A percentile compares a stretch with the other conserved stretches of the same genome.
phyloP scores from a whole-genome alignment of 1,284 basidiomycete genomes.

The Trichosporon faecale region DNA sequence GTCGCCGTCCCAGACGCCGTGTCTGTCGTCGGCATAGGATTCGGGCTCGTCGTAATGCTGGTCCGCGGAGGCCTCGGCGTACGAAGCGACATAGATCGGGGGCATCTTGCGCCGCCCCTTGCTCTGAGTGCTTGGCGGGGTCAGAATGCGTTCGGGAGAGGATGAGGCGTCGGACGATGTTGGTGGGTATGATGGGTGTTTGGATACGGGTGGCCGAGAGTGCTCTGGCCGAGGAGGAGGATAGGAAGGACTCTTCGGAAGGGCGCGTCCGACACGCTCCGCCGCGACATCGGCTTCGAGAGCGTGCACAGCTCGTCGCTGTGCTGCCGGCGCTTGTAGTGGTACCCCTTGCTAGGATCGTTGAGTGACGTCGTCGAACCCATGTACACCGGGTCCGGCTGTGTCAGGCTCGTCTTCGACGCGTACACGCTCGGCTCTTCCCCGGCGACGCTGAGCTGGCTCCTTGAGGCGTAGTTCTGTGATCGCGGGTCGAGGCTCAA shows the following conservation, averaged over 20 bases:
- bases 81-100: not conserved
- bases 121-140: not conserved
- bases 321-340: not conserved
- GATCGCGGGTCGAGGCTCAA: not conserved
- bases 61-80: not conserved
- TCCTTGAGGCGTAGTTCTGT: not conserved
- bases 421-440: not conserved
- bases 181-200: not conserved
- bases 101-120: not conserved
- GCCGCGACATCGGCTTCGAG: not conserved
- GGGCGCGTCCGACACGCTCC: not conserved
- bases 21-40: not conserved
- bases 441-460: not conserved
- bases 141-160: not conserved
- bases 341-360: not conserved
- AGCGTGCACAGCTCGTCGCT: not conserved
- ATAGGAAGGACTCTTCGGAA: not conserved
- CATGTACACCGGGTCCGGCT: not conserved
- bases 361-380: not conserved
- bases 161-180: not conserved
- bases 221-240: not conserved
- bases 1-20: not conserved
- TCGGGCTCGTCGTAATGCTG: too few species aligned
- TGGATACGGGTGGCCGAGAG: not conserved
- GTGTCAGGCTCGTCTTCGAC: not conserved